phyloP scores from a whole-genome alignment of 768 basidiomycete species.

The Paxillus ammoniavirescens region DNA sequence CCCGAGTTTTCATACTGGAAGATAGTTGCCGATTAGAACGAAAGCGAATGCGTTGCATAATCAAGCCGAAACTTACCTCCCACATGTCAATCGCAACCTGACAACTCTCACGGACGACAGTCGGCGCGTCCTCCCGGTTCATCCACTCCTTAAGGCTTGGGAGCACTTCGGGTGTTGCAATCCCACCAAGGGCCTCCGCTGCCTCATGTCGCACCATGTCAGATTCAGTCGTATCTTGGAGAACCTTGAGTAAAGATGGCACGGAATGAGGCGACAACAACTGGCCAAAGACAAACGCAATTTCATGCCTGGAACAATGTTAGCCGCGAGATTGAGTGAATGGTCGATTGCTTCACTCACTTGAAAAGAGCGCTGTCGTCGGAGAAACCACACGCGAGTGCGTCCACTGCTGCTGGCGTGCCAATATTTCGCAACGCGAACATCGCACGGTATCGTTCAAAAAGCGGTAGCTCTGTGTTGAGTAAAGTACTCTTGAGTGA shows the following conservation, averaged over 20 bases:
- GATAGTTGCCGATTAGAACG: neutral
- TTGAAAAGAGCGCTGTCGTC: constrained; percentile 94
- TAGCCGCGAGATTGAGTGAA: neutral
- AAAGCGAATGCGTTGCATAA: neutral
- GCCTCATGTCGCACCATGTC: constrained; percentile 99
- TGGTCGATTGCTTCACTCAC: constrained; percentile 41
- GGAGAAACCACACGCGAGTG: constrained; percentile 85
- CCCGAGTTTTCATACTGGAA: constrained; percentile 74
- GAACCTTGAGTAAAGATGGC: constrained; percentile 75
- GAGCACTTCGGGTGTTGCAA: constrained; percentile 89
- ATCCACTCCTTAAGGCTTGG: constrained; percentile 86
- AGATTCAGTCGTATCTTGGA: constrained; percentile 70
- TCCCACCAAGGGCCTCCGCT: constrained; percentile 97
- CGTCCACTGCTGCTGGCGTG: constrained; percentile 79
- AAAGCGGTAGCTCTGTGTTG: constrained; percentile 67
- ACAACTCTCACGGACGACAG: constrained; percentile 93
- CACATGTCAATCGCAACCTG: constrained; percentile 97
- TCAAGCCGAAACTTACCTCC: constrained; percentile 55
- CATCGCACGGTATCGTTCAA: constrained; percentile 97
- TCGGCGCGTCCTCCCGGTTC: constrained; percentile 71
- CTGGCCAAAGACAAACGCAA: constrained; percentile 98
- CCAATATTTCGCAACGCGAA: constrained; percentile 96
- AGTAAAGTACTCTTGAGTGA: constrained; percentile 63
- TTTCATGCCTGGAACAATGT: constrained; percentile 77
- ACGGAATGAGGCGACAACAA: constrained; percentile 86